phyloP scores from a whole-genome alignment of 1,284 basidiomycete genomes.

The Tilletia walkeri region DNA sequence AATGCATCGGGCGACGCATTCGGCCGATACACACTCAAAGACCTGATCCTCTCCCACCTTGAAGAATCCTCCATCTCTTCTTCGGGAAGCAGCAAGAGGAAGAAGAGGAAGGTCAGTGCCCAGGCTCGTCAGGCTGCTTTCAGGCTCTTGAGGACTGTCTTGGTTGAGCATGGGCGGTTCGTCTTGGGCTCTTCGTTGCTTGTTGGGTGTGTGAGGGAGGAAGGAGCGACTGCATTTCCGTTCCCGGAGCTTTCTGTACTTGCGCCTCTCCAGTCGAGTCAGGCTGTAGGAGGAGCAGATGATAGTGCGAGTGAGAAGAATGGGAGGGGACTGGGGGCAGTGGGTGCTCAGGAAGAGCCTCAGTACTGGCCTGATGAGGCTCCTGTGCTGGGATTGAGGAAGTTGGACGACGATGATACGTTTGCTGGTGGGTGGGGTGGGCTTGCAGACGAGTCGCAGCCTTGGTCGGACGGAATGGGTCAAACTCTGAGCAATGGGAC shows the following conservation, averaged over 20 bases:
- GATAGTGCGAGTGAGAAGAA: background rate
- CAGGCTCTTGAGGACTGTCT: conserved; percentile 34
- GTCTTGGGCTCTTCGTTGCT: conserved; percentile 20
- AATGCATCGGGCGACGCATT: conserved; percentile 16
- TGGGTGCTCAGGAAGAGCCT: too few relatives aligned
- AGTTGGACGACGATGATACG: conserved; percentile 1
- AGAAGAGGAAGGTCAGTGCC: conserved; percentile 6
- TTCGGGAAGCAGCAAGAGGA: conserved; percentile 10
- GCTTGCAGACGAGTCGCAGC: background rate
- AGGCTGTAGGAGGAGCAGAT: background rate
- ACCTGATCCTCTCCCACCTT: conserved; percentile 42
- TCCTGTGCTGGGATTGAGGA: background rate
- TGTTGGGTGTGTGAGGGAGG: conserved; percentile 20
- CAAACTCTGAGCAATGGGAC: background rate
- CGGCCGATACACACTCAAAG: conserved; percentile 34
- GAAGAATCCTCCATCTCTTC: conserved; percentile 27
- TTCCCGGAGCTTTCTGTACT: background rate
- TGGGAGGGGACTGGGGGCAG: too few relatives aligned
- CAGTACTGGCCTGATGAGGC: conserved; percentile 7
- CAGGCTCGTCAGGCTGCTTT: conserved; percentile 29
- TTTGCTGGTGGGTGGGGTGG: background rate
- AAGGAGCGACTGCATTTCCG: conserved; percentile 27
- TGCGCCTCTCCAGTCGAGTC: background rate
- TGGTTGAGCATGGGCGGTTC: conserved; percentile 38
- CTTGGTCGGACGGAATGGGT: background rate